phyloP scores from a whole-genome alignment of 2,329 filamentous ascomycete species.

The Aureobasidium sp. region DNA sequence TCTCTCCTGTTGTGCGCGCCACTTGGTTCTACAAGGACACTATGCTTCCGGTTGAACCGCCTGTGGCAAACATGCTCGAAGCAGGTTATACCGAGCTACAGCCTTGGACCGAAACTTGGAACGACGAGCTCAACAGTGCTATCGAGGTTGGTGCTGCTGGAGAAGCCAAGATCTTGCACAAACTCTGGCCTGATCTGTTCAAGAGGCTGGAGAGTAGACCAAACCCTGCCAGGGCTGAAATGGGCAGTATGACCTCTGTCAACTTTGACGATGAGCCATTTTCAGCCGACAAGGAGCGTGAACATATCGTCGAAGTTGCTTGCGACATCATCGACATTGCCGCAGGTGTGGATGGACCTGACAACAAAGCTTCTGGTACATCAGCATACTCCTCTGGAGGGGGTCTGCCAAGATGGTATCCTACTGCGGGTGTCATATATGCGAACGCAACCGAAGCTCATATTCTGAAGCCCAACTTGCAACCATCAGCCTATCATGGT shows the following conservation, averaged over 20 bases:
- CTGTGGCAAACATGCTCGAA: conserved; percentile 86
- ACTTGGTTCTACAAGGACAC: conserved; percentile 98
- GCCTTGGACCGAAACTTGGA: conserved; percentile 88
- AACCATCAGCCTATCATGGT: conserved; percentile 78
- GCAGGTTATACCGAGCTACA: conserved; percentile 79
- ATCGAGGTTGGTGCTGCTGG: conserved; percentile 81
- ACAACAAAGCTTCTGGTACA: conserved; percentile 41
- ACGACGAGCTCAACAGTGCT: conserved; percentile 81
- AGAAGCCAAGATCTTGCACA: conserved; percentile 83
- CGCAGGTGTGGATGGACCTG: conserved; percentile 34
- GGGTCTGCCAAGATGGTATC: conserved; percentile 49
- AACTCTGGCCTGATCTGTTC: conserved; percentile 65
- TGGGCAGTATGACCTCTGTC: conserved; percentile 2
- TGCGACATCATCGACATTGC: conserved; percentile 41
- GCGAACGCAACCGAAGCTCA: conserved; percentile 70
- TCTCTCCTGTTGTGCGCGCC: conserved; percentile 70
- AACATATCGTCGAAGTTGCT: conserved; percentile 35
- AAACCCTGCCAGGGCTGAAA: conserved; percentile 25
- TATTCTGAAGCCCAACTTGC: conserved; percentile 74
- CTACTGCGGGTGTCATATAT: conserved; percentile 77
- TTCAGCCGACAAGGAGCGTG: conserved; percentile 36
- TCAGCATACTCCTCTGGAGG: conserved; percentile 34
- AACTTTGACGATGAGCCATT: conserved; percentile 25
- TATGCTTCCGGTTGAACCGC: conserved; percentile 79
- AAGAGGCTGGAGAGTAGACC: conserved; percentile 42